Evolutionary conservation across 768 basidiomycete species (phyloP).

Genomic region (Boletus pseudopeckii): DNA sequence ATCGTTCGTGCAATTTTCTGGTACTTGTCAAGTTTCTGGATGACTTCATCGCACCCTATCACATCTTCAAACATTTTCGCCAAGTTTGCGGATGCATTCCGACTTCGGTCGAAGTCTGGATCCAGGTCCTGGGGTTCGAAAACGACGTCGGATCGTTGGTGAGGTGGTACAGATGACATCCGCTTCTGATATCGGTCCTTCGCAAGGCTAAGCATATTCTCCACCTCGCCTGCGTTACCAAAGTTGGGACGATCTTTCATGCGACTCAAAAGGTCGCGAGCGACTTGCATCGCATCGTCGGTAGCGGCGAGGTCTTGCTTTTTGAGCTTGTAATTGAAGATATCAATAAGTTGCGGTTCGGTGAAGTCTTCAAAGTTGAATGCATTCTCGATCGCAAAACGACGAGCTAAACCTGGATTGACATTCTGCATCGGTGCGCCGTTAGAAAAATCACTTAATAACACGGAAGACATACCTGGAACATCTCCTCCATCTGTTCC

Average conservation of each 20-base stretch:
- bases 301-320: conserved; percentile 57
- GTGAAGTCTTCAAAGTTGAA: conserved; percentile 69
- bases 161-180: conserved; percentile 23
- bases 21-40: conserved; percentile 46
- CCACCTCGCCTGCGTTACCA: conserved; percentile 63
- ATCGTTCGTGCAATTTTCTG: conserved; percentile 47
- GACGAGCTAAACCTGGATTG: conserved; percentile 62
- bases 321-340: conserved; percentile 55
- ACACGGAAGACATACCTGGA: conserved; percentile 45
- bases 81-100: conserved; percentile 48
- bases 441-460: not conserved
- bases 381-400: conserved; percentile 66
- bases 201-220: conserved; percentile 52
- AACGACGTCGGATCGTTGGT: conserved; percentile 21
- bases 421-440: conserved; percentile 46
- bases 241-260: conserved; percentile 52
- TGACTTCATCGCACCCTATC: conserved; percentile 55
- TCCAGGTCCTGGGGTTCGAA: conserved; percentile 57
- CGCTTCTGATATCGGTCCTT: conserved; percentile 48
- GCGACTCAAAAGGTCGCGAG: conserved; percentile 43
- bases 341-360: conserved; percentile 47
- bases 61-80: conserved; percentile 58
- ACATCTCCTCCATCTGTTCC: conserved; percentile 69
- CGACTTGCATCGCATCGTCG: conserved; percentile 51
- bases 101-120: conserved; percentile 51